Evolutionary conservation across 2,329 filamentous ascomycete species (phyloP).

Genomic region (Plenodomus lindquistii): DNA sequence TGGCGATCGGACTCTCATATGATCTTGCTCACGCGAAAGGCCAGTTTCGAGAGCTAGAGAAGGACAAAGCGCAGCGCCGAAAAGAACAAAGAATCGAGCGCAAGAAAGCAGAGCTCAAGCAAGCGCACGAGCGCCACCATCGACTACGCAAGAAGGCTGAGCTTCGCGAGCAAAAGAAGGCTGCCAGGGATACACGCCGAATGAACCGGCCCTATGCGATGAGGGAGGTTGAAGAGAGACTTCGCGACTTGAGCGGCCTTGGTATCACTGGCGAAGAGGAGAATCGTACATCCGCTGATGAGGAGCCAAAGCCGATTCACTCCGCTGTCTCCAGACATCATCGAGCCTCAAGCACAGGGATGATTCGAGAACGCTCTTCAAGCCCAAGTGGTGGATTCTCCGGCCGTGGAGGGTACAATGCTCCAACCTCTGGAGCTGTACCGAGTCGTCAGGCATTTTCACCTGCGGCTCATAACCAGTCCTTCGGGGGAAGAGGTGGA

Average conservation of each 20-base stretch:
- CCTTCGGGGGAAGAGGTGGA: slow-evolving; percentile 35
- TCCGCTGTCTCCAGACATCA: slow-evolving; percentile 33
- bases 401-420: slow-evolving; percentile 39
- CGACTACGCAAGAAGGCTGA: slow-evolving; percentile 44
- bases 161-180: slow-evolving; percentile 45
- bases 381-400: slow-evolving; percentile 37
- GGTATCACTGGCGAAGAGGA: slow-evolving; percentile 43
- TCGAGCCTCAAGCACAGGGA: slow-evolving; percentile 33
- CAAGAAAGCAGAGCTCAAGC: slow-evolving; percentile 44
- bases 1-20: slow-evolving; percentile 70
- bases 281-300: slow-evolving; percentile 28
- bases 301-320: slow-evolving; percentile 35
- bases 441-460: background rate
- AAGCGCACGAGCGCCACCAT: slow-evolving; percentile 39
- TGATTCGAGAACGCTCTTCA: slow-evolving; percentile 33
- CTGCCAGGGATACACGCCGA: slow-evolving; percentile 32
- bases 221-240: slow-evolving; percentile 30
- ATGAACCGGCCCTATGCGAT: slow-evolving; percentile 27
- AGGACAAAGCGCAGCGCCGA: slow-evolving; percentile 46
- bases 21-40: slow-evolving; percentile 72
- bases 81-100: slow-evolving; percentile 43
- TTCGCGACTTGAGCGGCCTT: slow-evolving; percentile 36
- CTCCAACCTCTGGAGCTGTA: slow-evolving; percentile 25
- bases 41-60: slow-evolving; percentile 57
- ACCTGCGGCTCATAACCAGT: slow-evolving; percentile 25